These are phyloP conservation scores for Parachaetomium inaequale DNA, from an alignment of 495 filamentous ascomycete genomes.

Conservation along the genomic window DNA sequence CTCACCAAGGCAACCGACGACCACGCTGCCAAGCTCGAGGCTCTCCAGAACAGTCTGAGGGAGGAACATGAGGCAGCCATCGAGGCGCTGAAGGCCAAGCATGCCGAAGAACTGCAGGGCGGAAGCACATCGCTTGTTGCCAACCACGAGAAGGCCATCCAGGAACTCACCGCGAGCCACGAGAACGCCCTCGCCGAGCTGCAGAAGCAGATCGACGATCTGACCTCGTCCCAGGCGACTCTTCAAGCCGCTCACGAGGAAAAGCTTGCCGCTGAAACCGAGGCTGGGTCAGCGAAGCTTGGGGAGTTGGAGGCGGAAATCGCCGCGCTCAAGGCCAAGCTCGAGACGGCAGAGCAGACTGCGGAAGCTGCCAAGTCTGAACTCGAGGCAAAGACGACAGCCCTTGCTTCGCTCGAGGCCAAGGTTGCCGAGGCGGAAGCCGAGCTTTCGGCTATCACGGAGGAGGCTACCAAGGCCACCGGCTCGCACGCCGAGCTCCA, in stretches of 20 bases:
- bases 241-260: slow-evolving; percentile 32
- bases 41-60: slow-evolving; percentile 39
- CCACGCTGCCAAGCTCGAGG: slow-evolving; percentile 41
- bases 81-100: slow-evolving; percentile 40
- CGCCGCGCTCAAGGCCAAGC: slow-evolving; percentile 39
- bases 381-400: slow-evolving; percentile 30
- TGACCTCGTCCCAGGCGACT: slow-evolving; percentile 32
- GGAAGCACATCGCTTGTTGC: slow-evolving; percentile 30
- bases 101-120: slow-evolving; percentile 40
- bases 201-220: slow-evolving; percentile 43
- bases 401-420: slow-evolving; percentile 36
- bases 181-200: slow-evolving; percentile 38
- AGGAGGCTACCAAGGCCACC: slow-evolving; percentile 42
- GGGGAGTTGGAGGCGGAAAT: slow-evolving; percentile 41
- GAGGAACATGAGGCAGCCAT: slow-evolving; percentile 42
- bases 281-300: slow-evolving; percentile 36
- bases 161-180: slow-evolving; percentile 42
- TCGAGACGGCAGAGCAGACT: slow-evolving; percentile 32
- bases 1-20: slow-evolving; percentile 36
- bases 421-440: slow-evolving; percentile 38
- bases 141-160: slow-evolving; percentile 37
- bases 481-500: slow-evolving; percentile 16
- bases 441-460: slow-evolving; percentile 31
- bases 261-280: slow-evolving; percentile 29
- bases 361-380: slow-evolving; percentile 42